Conservation (phyloP, 768 basidiomycete species). For the Amyloporia xantha region DNA sequence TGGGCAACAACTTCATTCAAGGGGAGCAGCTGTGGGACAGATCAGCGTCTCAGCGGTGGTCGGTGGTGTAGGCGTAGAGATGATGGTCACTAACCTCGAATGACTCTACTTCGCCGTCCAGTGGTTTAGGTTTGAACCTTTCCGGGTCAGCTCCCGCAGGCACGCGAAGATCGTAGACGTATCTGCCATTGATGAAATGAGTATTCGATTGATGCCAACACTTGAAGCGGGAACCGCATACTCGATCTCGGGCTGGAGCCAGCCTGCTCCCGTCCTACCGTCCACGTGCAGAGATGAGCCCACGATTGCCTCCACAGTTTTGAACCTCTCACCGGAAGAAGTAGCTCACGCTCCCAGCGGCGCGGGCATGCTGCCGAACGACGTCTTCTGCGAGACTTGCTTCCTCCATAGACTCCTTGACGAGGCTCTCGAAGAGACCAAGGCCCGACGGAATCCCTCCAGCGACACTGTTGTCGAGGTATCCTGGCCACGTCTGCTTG, state of each 20-base stretch:
- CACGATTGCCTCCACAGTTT: background rate
- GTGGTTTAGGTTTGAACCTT: slow-evolving; percentile 59
- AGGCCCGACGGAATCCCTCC: slow-evolving; percentile 88
- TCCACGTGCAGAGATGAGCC: no score
- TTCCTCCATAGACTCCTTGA: slow-evolving; percentile 94
- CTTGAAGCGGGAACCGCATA: slow-evolving; percentile 32
- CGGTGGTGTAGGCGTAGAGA: no score
- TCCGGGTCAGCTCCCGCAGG: slow-evolving; percentile 43
- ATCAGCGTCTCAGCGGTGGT: no score
- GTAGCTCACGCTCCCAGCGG: slow-evolving; percentile 74
- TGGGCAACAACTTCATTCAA: slow-evolving; percentile 54
- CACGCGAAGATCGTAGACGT: slow-evolving; percentile 76
- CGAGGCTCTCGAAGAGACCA: slow-evolving; percentile 60
- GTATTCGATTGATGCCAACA: background rate
- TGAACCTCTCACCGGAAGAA: slow-evolving; percentile 54
- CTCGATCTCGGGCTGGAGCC: slow-evolving; percentile 87
- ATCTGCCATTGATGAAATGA: slow-evolving; percentile 38
- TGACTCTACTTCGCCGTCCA: slow-evolving; percentile 91
- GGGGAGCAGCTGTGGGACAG: slow-evolving; percentile 48
- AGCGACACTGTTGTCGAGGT: slow-evolving; percentile 85
- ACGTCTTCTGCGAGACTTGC: slow-evolving; percentile 71
- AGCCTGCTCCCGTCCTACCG: slow-evolving; percentile 54
- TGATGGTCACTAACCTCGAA: slow-evolving; percentile 69
- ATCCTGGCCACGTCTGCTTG: slow-evolving; percentile 89
- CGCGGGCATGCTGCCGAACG: slow-evolving; percentile 49